Evolutionary conservation across 2,329 filamentous ascomycete species (phyloP), one percentile per base, ranked within the genome.

Genomic region (Cadophora sp.): DNA sequence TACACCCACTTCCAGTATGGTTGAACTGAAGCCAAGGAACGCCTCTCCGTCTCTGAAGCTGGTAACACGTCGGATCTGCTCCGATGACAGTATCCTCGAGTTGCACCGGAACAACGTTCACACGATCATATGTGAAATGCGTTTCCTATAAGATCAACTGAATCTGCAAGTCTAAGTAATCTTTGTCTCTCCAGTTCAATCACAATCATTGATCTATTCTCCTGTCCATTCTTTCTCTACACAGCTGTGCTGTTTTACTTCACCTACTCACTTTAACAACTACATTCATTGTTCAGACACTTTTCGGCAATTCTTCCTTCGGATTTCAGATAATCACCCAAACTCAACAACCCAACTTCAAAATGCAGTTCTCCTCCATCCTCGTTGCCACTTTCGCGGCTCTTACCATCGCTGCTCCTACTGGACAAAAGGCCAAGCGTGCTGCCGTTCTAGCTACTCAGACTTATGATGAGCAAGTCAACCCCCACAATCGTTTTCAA

Each of bases 241-340:
- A 64, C 65, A 67, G 65, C 65, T 64, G 65, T 43, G 61, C 65
- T 67, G 65, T 67, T 50, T 60, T 47, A 51, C 55, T 65, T 53
- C 30, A 59, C 27, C 30, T 41, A 62, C 36, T 64, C 62, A 58
- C 24, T 47, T 39, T 48, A 45, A 24, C n/a, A 18, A 27, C 27
- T 30, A 50, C 48, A 65, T 63, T 41, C 60, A 45, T 59, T 56
- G 45, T 45, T 39, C 7, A 53, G n/a, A 53, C 36, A 33, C 55
- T 41, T 45, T 59, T 33, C 30, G 11, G 41, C 53, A 13, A 50
- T 41, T 13, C 1, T 39, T 27, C 8, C 24, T 64, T 41, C 14
- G 24, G 20, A 41, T 30, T 59, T 39, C 20, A 59, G 41, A 51
- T 22, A 59, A 56, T 55, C 62, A 63, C 18, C 20, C 39, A 59